Conservation (phyloP, 2,329 filamentous ascomycete species). For the Cryphonectria japonica region DNA sequence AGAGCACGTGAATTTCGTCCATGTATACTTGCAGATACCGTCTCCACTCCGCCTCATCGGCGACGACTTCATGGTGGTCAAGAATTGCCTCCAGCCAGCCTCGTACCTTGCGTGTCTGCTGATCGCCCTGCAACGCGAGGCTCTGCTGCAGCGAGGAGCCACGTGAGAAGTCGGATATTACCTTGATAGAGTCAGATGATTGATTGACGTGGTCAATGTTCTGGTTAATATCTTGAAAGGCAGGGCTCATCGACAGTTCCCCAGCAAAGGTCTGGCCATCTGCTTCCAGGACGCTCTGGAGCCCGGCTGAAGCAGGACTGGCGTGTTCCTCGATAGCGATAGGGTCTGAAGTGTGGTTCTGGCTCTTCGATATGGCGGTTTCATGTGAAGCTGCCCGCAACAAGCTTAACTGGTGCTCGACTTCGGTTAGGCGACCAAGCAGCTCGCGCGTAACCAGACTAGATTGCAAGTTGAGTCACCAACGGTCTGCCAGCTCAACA, state of each 20-base stretch:
- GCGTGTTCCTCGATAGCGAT: background rate
- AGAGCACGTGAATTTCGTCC: conserved; percentile 26
- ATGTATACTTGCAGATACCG: conserved; percentile 23
- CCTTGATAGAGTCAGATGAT: background rate
- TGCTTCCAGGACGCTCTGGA: conserved; percentile 19
- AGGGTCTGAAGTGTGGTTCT: background rate
- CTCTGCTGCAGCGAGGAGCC: conserved; percentile 11
- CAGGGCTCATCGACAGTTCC: conserved; percentile 24
- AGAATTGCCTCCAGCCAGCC: conserved; percentile 24
- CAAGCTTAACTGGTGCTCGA: conserved; percentile 24
- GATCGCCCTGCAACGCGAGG: background rate
- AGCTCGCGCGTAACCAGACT: conserved; percentile 12
- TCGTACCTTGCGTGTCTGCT: conserved; percentile 13
- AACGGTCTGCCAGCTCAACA: background rate
- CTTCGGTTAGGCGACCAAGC: conserved; percentile 14
- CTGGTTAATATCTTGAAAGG: conserved; percentile 14
- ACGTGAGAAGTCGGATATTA: background rate
- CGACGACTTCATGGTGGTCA: conserved; percentile 19
- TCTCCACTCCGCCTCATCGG: conserved; percentile 25
- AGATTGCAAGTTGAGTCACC: background rate
- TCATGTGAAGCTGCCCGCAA: conserved; percentile 13
- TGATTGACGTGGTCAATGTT: background rate
- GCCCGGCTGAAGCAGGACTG: conserved; percentile 6
- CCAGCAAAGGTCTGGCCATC: conserved; percentile 27
- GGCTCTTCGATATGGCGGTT: background rate